Evolutionary conservation across 164 flowering plant species (phyloP).

Genomic region (Aristolochia contorta): DNA sequence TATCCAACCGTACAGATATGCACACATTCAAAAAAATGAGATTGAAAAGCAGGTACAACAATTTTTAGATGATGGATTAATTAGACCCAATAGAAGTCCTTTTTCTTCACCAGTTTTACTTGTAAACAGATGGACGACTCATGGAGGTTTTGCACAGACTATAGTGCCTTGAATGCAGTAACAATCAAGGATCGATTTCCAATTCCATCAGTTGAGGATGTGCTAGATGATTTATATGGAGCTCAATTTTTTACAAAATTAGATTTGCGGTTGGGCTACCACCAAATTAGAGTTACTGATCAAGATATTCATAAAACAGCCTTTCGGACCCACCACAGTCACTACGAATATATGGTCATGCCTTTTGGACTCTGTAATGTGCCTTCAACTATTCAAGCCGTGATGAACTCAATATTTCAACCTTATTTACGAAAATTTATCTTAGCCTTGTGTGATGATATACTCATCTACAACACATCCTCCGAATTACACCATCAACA

Average conservation of each 20-base stretch:
- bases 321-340: constrained; percentile 7
- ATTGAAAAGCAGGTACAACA: neutral
- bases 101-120: neutral
- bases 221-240: neutral
- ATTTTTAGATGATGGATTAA: neutral
- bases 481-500: constrained; percentile 3
- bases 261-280: neutral
- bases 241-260: neutral
- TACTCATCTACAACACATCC: neutral
- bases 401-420: constrained; percentile 6
- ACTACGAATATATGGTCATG: constrained; percentile 4
- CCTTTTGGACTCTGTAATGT: constrained; percentile 7
- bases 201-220: no score
- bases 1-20: constrained; percentile 1
- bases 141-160: neutral
- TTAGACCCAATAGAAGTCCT: neutral
- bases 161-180: neutral
- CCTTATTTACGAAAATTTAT: constrained; percentile 7
- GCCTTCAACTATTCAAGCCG: constrained; percentile 7
- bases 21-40: no score
- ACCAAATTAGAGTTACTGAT: neutral
- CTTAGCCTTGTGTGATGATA: constrained; percentile 5
- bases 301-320: constrained; percentile 6
- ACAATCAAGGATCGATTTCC: neutral
- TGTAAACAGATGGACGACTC: neutral